Conservation (phyloP, 768 basidiomycete genomes). For the Pisolithus marmoratus region DNA sequence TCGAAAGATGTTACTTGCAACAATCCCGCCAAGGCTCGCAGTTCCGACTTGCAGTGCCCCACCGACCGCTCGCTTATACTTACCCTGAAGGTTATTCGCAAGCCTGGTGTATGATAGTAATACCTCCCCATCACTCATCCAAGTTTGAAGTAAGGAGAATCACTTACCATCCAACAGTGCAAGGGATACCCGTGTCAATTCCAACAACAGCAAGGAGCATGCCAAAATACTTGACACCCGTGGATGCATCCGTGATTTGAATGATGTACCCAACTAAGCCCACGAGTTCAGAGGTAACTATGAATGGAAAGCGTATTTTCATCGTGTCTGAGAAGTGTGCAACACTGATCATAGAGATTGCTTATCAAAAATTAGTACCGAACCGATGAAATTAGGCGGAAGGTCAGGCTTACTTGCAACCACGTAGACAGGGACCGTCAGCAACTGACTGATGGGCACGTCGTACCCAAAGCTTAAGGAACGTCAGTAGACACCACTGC, state of each 20-base stretch:
- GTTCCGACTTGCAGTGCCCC: conserved; percentile 8
- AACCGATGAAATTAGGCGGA: background rate
- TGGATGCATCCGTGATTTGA: conserved; percentile 49
- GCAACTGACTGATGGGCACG: conserved; percentile 51
- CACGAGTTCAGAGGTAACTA: conserved; percentile 45
- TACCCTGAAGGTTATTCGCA: conserved; percentile 1
- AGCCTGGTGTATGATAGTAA: background rate
- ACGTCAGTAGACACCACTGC: background rate
- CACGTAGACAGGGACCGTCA: conserved; percentile 61
- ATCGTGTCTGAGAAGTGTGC: conserved; percentile 56
- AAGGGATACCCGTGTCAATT: conserved; percentile 56
- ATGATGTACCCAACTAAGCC: conserved; percentile 56
- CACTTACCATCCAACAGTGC: conserved; percentile 53
- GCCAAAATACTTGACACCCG: conserved; percentile 65
- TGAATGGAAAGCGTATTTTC: conserved; percentile 51
- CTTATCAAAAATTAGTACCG: background rate
- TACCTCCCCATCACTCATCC: background rate
- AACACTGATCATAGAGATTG: conserved; percentile 45
- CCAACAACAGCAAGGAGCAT: conserved; percentile 65
- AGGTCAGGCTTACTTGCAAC: conserved; percentile 42
- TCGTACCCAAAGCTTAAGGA: conserved; percentile 48
- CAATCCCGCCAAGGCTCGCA: conserved; percentile 45
- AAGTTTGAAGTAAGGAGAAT: background rate
- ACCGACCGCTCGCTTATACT: conserved; percentile 2
- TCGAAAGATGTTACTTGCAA: conserved; percentile 45